Base-by-base conservation (phyloP, 352 stramenopile genomes). In the Pythium insidiosum region DNA sequence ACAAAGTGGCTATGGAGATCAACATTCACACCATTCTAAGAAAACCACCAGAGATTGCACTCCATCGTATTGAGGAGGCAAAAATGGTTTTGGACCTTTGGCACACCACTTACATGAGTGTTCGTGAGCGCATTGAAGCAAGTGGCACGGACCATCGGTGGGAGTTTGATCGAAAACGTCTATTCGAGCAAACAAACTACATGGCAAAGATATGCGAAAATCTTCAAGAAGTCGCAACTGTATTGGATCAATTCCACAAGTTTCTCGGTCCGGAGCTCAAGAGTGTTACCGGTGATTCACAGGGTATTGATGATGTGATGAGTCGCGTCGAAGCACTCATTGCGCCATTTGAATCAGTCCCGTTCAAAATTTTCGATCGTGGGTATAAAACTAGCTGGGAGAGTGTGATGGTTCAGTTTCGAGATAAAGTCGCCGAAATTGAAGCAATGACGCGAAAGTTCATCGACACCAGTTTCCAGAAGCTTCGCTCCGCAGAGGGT, bases 181-280 rank as follows among this genome's bases (percentile, higher is more conserved):
- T 98, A 3, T 98, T 98, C 52, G 89, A 97, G 45, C 84, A 96
- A 54, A 98, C 94, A 2, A 96, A 97, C 55, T 97, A 98, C 72
- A 98, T 98, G 91, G 85, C 85, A 5, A 90, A 94, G 47, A 94
- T 98, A 19, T 97, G 94, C 47, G 82, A 93, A 29, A 94, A 98
- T 53, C 65, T 98, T 0, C 72, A 95, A 33, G 92, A 97, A 58
- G 88, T 98, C 16, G 86, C 84, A 4, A 94, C 80, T 0, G 84
- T 96, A 3, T 55, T 98, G 36, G 89, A 97, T 51, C 85, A 98
- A 36, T 98, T 98, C 52, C 84, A 97, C 58, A 95, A 97, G 59
- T 98, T 98, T 47, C 64, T 98, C 5, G 89, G 92, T 0, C 92
- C 94, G 0, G 94, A 98, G 47, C 66, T 98, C n/a, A 97, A 97